Percentiles rank a stretch among this genome's conserved stretches.
phyloP scores from a whole-genome alignment of 2,329 filamentous ascomycete genomes.

The Pseudogymnoascus sp. region DNA sequence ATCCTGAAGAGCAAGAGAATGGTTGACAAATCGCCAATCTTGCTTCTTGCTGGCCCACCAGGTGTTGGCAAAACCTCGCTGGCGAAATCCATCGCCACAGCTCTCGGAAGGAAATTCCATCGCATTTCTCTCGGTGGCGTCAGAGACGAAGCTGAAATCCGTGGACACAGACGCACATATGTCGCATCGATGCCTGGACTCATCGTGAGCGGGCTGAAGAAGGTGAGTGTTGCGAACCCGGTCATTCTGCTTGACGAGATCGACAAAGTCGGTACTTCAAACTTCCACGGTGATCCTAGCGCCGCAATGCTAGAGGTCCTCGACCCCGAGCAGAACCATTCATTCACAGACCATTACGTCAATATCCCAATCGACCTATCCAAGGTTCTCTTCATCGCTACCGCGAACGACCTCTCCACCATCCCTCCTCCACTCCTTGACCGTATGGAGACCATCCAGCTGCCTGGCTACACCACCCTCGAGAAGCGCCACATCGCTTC shows the following conservation, averaged over 20 bases:
- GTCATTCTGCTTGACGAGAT: slow-evolving; percentile 96
- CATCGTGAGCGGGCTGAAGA: slow-evolving; percentile 87
- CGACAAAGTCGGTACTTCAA: slow-evolving; percentile 87
- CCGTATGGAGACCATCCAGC: slow-evolving; percentile 91
- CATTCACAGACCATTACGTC: slow-evolving; percentile 92
- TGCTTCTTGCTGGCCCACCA: slow-evolving; percentile 86
- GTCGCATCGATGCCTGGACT: slow-evolving; percentile 98
- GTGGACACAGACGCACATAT: slow-evolving; percentile 90
- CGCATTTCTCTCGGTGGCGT: slow-evolving; percentile 94
- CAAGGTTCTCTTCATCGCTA: slow-evolving; percentile 96
- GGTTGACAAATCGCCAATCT: slow-evolving; percentile 91
- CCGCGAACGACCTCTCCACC: slow-evolving; percentile 88
- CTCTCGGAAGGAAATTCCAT: slow-evolving; percentile 91
- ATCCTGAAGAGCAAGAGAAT: slow-evolving; percentile 74
- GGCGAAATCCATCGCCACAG: slow-evolving; percentile 85
- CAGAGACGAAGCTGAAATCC: slow-evolving; percentile 91
- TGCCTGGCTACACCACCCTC: slow-evolving; percentile 91
- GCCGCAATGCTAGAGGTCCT: slow-evolving; percentile 97
- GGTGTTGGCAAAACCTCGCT: slow-evolving; percentile 95
- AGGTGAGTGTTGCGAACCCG: slow-evolving; percentile 90
- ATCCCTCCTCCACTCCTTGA: slow-evolving; percentile 92
- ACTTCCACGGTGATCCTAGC: slow-evolving; percentile 90
- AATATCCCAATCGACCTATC: slow-evolving; percentile 92
- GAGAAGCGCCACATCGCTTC: slow-evolving; percentile 95
- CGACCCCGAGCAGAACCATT: slow-evolving; percentile 93